Evolutionary conservation across 2,329 filamentous ascomycete species (phyloP).

Genomic region (Fusarium ambrosium): DNA sequence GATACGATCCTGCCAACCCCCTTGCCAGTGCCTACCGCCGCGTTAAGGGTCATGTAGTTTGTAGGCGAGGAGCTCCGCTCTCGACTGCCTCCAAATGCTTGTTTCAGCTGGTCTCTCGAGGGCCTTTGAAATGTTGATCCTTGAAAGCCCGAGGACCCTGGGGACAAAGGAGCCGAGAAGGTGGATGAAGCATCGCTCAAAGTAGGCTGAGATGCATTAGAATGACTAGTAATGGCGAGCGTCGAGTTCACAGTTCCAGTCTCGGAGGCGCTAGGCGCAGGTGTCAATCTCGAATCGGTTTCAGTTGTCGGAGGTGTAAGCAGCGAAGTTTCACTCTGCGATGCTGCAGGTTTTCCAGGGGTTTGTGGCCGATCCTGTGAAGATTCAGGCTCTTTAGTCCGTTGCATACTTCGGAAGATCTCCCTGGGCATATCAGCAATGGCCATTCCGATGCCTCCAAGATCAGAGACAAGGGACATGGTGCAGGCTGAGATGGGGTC

Average conservation of each 20-base stretch:
- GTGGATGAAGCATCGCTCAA: conserved; percentile 41
- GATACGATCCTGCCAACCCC: conserved; percentile 79
- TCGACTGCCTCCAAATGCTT: conserved; percentile 22
- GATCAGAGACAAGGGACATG: conserved; percentile 83
- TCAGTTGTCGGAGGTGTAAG: conserved; percentile 11
- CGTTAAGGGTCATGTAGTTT: conserved; percentile 61
- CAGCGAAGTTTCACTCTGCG: conserved; percentile 20
- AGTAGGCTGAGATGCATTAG: conserved; percentile 40
- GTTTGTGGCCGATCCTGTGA: conserved; percentile 3
- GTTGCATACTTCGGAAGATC: conserved; percentile 61
- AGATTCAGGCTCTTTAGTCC: conserved; percentile 32
- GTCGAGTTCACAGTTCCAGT: conserved; percentile 14
- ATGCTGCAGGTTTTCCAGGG: conserved; percentile 8
- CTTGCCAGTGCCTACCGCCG: conserved; percentile 74
- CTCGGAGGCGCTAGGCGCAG: conserved; percentile 21
- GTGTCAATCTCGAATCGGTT: conserved; percentile 15
- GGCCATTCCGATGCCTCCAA: conserved; percentile 84
- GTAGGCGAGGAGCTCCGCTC: conserved; percentile 39
- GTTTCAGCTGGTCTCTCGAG: conserved; percentile 35
- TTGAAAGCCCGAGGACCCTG: conserved; percentile 24
- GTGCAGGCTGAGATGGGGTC: conserved; percentile 85
- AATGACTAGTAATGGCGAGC: conserved; percentile 22
- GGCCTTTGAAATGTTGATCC: conserved; percentile 22
- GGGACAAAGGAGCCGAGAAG: conserved; percentile 29
- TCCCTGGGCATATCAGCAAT: conserved; percentile 79